Conservation (phyloP, 1,139 yeast species). For the Meyerozyma elateridarum region DNA sequence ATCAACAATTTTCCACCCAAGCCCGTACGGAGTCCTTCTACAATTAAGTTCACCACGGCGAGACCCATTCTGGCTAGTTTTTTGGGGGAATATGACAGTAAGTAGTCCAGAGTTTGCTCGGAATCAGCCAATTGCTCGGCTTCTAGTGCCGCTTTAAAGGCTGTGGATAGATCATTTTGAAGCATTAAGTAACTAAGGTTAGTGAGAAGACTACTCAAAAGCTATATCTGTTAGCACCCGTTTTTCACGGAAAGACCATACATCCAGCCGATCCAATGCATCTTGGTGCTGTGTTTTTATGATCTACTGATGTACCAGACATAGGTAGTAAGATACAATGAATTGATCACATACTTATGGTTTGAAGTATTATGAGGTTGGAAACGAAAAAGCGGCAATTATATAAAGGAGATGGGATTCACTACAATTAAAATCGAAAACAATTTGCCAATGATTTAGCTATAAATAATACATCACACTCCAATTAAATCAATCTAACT, state of each 20-base stretch:
- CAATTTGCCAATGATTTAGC: too few species aligned
- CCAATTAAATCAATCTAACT: too few species aligned
- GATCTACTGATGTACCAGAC: conserved; percentile 6
- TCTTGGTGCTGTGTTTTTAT: conserved; percentile 16
- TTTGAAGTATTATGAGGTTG: background rate
- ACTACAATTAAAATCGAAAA: too few species aligned
- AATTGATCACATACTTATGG: conserved; percentile 5
- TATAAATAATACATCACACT: too few species aligned
- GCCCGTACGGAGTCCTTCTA: conserved; percentile 66
- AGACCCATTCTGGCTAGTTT: conserved; percentile 64
- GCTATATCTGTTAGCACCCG: conserved; percentile 20
- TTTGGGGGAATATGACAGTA: conserved; percentile 56
- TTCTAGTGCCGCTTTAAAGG: conserved; percentile 48
- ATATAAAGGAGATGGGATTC: too few species aligned
- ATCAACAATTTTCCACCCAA: conserved; percentile 72
- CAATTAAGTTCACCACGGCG: conserved; percentile 63
- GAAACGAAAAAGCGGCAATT: too few species aligned
- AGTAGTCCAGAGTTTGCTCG: conserved; percentile 45
- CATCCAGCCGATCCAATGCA: conserved; percentile 15
- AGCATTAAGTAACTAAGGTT: conserved; percentile 6
- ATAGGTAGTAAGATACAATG: conserved; percentile 2
- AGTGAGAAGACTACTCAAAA: conserved; percentile 5
- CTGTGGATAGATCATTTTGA: conserved; percentile 25
- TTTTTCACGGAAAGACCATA: conserved; percentile 26
- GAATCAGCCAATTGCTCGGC: conserved; percentile 60